Evolutionary conservation across 1,284 basidiomycete genomes (phyloP).

Genomic region (Fomitopsis pinicola): DNA sequence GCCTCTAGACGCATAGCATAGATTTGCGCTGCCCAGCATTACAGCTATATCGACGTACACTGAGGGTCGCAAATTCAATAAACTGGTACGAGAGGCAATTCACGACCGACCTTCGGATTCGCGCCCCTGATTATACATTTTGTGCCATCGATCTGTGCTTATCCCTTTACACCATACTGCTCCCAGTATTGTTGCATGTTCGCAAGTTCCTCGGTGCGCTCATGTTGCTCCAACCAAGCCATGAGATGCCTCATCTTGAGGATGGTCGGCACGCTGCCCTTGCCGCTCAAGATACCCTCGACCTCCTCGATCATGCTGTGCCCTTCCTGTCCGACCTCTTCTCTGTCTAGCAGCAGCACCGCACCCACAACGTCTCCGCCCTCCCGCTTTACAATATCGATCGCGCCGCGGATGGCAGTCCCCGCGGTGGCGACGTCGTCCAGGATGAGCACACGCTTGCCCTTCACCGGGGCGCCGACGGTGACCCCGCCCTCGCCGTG

Average conservation of each 20-base stretch:
- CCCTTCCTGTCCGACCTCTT: constrained; percentile 79
- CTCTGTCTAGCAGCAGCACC: constrained; percentile 86
- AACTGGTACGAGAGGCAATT: too few relatives aligned
- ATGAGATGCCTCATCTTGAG: constrained; percentile 88
- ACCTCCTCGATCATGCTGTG: constrained; percentile 80
- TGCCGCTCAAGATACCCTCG: constrained; percentile 68
- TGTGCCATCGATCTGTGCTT: background rate
- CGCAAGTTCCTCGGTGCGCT: constrained; percentile 60
- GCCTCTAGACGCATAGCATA: too few relatives aligned
- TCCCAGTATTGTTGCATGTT: constrained; percentile 82
- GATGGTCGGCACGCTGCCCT: constrained; percentile 68
- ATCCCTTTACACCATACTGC: constrained; percentile 65
- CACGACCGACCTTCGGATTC: too few relatives aligned
- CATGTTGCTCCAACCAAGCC: constrained; percentile 72
- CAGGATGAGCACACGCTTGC: constrained; percentile 80
- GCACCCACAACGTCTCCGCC: constrained; percentile 87
- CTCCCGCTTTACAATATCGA: constrained; percentile 62
- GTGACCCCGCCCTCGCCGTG: constrained; percentile 96
- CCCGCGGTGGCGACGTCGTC: constrained; percentile 98
- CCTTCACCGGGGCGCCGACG: constrained; percentile 81
- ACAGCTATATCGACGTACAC: too few relatives aligned
- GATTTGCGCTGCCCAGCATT: too few relatives aligned
- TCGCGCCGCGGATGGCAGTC: constrained; percentile 83
- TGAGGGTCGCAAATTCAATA: too few relatives aligned
- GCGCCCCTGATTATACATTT: too few relatives aligned